These are phyloP conservation scores for Trichoderma lentiforme DNA, from an alignment of 2,329 filamentous ascomycete species.

Conservation along the genomic window DNA sequence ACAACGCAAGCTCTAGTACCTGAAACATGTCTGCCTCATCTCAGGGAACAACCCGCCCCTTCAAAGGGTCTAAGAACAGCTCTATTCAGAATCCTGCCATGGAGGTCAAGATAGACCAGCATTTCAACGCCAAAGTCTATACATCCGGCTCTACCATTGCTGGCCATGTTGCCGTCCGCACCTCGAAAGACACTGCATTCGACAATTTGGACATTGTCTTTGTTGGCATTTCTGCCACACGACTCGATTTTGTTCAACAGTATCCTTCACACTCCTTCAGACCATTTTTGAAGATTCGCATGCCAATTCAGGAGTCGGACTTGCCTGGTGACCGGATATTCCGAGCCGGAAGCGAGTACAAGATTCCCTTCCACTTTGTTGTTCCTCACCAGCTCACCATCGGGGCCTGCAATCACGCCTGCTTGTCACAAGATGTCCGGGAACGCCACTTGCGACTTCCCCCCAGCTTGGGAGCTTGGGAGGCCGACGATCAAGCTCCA, in stretches of 20 bases:
- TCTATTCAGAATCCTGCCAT: conserved; percentile 38
- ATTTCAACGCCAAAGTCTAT: conserved; percentile 55
- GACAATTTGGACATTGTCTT: conserved; percentile 52
- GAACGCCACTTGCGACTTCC: conserved; percentile 53
- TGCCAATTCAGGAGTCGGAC: conserved; percentile 47
- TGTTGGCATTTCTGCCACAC: conserved; percentile 48
- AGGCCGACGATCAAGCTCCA: conserved; percentile 53
- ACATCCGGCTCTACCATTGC: conserved; percentile 51
- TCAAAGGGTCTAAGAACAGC: conserved; percentile 11
- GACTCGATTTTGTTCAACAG: conserved; percentile 49
- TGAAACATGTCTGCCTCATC: conserved; percentile 25
- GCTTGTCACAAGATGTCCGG: conserved; percentile 43
- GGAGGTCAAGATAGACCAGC: conserved; percentile 49
- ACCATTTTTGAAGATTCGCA: conserved; percentile 54
- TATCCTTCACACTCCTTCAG: conserved; percentile 47
- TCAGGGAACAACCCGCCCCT: conserved; percentile 20
- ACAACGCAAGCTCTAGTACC: neutral
- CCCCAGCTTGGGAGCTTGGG: conserved; percentile 51
- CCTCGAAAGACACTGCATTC: conserved; percentile 46
- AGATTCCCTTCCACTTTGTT: conserved; percentile 57
- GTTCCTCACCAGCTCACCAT: conserved; percentile 57
- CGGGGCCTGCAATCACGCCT: conserved; percentile 52
- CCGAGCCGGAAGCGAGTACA: conserved; percentile 46
- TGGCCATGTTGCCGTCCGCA: conserved; percentile 47
- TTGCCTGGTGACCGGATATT: conserved; percentile 49